Percentiles rank a stretch among this genome's conserved stretches.
Conservation (phyloP, 305 asterid species). For the Fraxinus angustifolia region DNA sequence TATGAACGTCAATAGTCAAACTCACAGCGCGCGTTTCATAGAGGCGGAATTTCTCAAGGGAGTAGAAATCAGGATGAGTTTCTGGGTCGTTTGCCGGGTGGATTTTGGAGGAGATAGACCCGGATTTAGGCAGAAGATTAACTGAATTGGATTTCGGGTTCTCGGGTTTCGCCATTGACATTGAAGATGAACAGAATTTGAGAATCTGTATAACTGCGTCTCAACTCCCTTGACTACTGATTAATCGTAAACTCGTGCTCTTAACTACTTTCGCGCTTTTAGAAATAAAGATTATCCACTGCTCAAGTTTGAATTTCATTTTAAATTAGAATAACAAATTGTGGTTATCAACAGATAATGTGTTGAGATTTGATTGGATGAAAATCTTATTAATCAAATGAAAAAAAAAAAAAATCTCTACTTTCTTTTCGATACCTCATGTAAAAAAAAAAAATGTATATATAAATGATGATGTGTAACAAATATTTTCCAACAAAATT, state of each 20-base stretch:
- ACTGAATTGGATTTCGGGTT: conserved; percentile 44
- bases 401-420: no score
- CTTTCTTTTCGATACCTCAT: no score
- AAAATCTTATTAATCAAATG: no score
- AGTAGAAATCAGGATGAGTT: conserved; percentile 54
- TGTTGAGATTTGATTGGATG: no score
- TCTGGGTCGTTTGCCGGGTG: conserved; percentile 58
- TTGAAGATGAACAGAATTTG: background rate
- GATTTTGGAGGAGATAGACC: conserved; percentile 58
- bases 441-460: no score
- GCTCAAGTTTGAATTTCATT: background rate
- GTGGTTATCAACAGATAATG: background rate
- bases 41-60: conserved; percentile 95
- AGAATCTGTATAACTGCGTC: background rate
- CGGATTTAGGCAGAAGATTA: conserved; percentile 38
- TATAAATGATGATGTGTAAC: background rate
- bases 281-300: background rate
- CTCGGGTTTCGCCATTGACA: conserved; percentile 57
- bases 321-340: background rate
- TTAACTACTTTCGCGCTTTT: background rate
- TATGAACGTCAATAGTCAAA: background rate
- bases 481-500: background rate
- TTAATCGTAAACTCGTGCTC: background rate
- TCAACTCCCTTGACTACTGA: background rate
- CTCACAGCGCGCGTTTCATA: conserved; percentile 95